Conservation (phyloP, 208 protist species). For the Giardia duodenalis region DNA sequence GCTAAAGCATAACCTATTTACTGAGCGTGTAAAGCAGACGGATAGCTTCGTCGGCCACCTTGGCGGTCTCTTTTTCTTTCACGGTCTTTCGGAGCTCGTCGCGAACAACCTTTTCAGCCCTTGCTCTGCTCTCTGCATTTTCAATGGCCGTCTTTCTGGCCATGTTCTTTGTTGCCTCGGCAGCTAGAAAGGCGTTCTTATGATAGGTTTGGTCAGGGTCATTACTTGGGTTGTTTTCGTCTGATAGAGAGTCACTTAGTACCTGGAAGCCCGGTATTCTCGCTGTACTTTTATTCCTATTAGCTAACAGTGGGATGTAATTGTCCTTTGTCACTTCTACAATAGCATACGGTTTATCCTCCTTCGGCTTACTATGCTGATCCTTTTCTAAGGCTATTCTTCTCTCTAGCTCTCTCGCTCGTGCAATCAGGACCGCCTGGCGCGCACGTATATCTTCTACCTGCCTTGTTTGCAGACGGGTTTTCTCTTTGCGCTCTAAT, state of each 20-base stretch:
- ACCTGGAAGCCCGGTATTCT: not conserved
- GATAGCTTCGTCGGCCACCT: not conserved
- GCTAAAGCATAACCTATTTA: not conserved
- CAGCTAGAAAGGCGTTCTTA: not conserved
- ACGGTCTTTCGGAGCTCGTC: not conserved
- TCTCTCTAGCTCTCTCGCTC: not conserved
- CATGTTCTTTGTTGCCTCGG: not conserved
- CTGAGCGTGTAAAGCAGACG: not conserved
- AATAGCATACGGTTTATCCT: not conserved
- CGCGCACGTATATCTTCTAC: not conserved
- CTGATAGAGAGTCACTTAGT: not conserved
- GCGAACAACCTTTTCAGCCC: not conserved
- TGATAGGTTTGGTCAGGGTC: no score
- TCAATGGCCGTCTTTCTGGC: not conserved
- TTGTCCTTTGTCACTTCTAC: not conserved
- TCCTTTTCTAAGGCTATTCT: not conserved
- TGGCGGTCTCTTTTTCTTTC: not conserved
- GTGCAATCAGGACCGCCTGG: not conserved
- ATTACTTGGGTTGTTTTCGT: no score
- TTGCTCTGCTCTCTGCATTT: not conserved
- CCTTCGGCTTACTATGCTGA: not conserved
- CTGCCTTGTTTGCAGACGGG: not conserved
- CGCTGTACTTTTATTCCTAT: not conserved
- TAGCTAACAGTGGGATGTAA: not conserved
- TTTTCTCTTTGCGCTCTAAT: not conserved